Percentiles rank a stretch among this genome's conserved stretches.
phyloP scores from a whole-genome alignment of 805 yeast genomes.

The Hanseniaspora pseudoguilliermondii region DNA sequence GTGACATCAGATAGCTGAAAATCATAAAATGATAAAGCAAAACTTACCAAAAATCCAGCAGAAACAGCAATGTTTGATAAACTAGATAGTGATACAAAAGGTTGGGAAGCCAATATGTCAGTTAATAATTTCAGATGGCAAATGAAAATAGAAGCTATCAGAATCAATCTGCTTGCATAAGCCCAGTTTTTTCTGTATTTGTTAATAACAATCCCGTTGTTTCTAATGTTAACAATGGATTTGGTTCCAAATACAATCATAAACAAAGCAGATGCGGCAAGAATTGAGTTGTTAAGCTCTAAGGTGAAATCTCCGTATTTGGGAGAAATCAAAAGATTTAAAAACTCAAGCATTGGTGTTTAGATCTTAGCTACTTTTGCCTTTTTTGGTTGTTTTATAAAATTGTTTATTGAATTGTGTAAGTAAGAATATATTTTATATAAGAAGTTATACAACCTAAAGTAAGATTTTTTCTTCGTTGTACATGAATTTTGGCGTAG shows the following conservation, averaged over 20 bases:
- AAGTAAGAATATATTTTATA: too few species aligned
- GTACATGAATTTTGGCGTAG: too few species aligned
- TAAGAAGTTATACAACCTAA: too few species aligned
- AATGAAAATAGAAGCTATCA: constrained; percentile 26
- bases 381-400: constrained; percentile 17
- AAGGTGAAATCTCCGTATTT: constrained; percentile 46
- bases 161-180: constrained; percentile 25
- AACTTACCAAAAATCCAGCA: constrained; percentile 31
- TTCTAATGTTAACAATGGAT: constrained; percentile 25
- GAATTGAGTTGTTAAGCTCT: constrained; percentile 43
- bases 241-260: constrained; percentile 34
- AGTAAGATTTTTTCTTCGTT: too few species aligned
- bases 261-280: constrained; percentile 31
- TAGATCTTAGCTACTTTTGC: constrained; percentile 16
- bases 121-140: constrained; percentile 19
- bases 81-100: constrained; percentile 24
- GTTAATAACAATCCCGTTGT: constrained; percentile 19
- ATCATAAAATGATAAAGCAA: constrained; percentile 56
- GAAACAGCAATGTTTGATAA: constrained; percentile 25
- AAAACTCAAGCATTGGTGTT: constrained; percentile 29
- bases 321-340: constrained; percentile 21
- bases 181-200: constrained; percentile 32
- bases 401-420: too few species aligned
- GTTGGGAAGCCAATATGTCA: constrained; percentile 14
- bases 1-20: constrained; percentile 54